These are phyloP conservation scores for Geotrichum macrosporum DNA, from an alignment of 1,139 yeast genomes.

Conservation along the genomic window DNA sequence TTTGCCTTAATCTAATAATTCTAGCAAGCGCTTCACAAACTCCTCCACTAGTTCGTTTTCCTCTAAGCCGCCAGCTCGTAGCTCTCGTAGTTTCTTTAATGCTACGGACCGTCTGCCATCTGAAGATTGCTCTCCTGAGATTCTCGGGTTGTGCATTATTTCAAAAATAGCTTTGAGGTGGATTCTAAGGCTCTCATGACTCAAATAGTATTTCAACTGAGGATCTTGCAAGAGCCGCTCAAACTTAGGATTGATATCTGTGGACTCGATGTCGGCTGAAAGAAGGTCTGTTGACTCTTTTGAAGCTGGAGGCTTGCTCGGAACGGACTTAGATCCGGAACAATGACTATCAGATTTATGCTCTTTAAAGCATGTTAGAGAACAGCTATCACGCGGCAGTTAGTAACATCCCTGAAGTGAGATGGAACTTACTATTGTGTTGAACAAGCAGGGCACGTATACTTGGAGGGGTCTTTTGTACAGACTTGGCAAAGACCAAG, in stretches of 20 bases:
- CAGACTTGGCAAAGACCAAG: slow-evolving; percentile 46
- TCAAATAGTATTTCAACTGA: slow-evolving; percentile 43
- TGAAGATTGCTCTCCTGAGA: slow-evolving; percentile 42
- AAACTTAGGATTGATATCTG: slow-evolving; percentile 19
- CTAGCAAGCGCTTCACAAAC: slow-evolving; percentile 38
- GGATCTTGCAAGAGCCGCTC: slow-evolving; percentile 39
- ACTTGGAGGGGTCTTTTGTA: slow-evolving; percentile 42
- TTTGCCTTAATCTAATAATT: slow-evolving; percentile 18
- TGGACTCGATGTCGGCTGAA: slow-evolving; percentile 7
- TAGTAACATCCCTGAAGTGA: slow-evolving; percentile 1
- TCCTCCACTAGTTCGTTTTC: slow-evolving; percentile 64
- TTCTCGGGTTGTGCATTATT: slow-evolving; percentile 45
- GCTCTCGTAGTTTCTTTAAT: slow-evolving; percentile 53
- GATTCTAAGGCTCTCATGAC: slow-evolving; percentile 48
- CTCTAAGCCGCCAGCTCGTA: slow-evolving; percentile 61
- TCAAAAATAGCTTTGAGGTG: slow-evolving; percentile 49
- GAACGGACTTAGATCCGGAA: slow-evolving; percentile 4
- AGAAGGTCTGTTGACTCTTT: neutral
- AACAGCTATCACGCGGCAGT: slow-evolving; percentile 42
- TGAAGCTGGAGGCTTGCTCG: neutral
- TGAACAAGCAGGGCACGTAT: slow-evolving; percentile 58
- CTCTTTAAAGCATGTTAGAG: slow-evolving; percentile 52
- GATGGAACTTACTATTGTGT: slow-evolving; percentile 35
- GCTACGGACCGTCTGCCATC: slow-evolving; percentile 58
- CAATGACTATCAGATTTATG: slow-evolving; percentile 35